phyloP scores from a whole-genome alignment of 2,329 filamentous ascomycete genomes.

The Botryosphaeria agaves region DNA sequence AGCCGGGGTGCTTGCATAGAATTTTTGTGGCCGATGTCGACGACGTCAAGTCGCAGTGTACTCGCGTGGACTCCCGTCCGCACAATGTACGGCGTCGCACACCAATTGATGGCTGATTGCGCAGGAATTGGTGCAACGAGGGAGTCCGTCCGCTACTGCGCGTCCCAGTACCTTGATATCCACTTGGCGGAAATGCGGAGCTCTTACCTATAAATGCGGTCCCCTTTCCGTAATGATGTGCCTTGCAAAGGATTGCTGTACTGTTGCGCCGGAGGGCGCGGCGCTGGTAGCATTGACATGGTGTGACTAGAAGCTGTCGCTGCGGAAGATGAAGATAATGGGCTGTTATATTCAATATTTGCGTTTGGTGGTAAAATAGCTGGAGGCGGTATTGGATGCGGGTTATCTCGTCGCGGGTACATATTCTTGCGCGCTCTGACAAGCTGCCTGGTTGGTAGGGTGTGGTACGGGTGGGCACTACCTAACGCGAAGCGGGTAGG shows the following conservation, averaged over 20 bases:
- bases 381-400: not conserved
- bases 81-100: too few relatives aligned
- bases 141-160: too few relatives aligned
- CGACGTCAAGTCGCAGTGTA: not conserved
- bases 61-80: not conserved
- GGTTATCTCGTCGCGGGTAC: not conserved
- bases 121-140: too few relatives aligned
- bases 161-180: too few relatives aligned
- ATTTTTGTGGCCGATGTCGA: too few relatives aligned
- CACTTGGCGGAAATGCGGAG: not conserved
- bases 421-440: not conserved
- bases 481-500: not conserved
- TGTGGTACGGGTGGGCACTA: not conserved
- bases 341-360: not conserved
- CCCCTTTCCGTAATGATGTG: not conserved
- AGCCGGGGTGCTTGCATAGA: too few relatives aligned
- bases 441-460: not conserved
- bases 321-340: not conserved
- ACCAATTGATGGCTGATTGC: too few relatives aligned
- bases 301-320: not conserved
- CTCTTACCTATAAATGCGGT: not conserved
- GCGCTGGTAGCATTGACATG: not conserved
- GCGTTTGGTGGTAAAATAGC: not conserved
- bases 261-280: not conserved
- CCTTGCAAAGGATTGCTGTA: not conserved